Percentiles rank a stretch among this genome's conserved stretches.
phyloP scores from a whole-genome alignment of 768 basidiomycete genomes.

The Candolleomyces efflorescens region DNA sequence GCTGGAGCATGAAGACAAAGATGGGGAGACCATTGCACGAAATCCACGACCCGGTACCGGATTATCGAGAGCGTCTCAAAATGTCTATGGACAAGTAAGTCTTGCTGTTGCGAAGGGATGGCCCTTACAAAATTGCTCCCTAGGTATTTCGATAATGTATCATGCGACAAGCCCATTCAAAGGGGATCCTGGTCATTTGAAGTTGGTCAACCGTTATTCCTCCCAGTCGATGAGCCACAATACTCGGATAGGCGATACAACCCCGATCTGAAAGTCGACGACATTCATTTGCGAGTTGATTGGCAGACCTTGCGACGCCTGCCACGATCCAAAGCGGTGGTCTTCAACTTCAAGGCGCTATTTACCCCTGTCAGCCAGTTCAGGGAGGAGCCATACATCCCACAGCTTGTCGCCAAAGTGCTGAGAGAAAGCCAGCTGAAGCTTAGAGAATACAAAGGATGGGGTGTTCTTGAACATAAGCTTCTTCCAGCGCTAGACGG shows the following conservation, averaged over 20 bases:
- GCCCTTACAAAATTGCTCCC: background rate
- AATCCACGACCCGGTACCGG: conserved; percentile 45
- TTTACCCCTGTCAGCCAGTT: conserved; percentile 46
- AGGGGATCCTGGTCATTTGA: conserved; percentile 50
- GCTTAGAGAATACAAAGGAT: conserved; percentile 42
- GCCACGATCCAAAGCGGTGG: conserved; percentile 42
- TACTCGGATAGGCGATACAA: conserved; percentile 29
- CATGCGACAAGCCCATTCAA: conserved; percentile 46
- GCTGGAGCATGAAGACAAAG: conserved; percentile 45
- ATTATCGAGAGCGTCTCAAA: conserved; percentile 45
- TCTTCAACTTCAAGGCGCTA: conserved; percentile 52
- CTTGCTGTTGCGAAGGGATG: background rate
- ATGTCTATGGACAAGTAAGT: conserved; percentile 46
- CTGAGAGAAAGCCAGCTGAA: conserved; percentile 34
- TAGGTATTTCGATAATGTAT: conserved; percentile 47
- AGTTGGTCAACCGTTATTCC: conserved; percentile 44
- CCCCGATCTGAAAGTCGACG: conserved; percentile 31
- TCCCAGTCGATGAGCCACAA: conserved; percentile 35
- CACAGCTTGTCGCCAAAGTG: conserved; percentile 40
- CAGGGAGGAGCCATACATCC: conserved; percentile 43
- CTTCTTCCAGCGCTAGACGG: conserved; percentile 39
- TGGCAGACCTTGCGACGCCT: conserved; percentile 53
- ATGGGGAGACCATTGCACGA: conserved; percentile 43
- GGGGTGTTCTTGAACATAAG: conserved; percentile 36
- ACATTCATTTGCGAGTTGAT: conserved; percentile 46